Evolutionary conservation across 2,329 filamentous ascomycete genomes (phyloP).

Genomic region (Metarhizium brunneum): DNA sequence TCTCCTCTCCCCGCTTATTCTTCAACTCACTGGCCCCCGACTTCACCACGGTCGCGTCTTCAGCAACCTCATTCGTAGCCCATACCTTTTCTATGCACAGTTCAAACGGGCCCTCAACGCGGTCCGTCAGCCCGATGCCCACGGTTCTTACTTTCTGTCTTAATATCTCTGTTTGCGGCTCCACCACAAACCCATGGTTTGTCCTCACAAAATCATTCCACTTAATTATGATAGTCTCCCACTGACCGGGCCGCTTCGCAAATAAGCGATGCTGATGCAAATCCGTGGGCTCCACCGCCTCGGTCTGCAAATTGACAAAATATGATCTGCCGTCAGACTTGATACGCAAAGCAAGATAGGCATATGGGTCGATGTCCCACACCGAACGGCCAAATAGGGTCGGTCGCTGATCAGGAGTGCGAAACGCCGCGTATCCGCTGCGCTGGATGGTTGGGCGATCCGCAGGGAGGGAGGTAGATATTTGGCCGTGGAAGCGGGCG

Average conservation of each 20-base stretch:
- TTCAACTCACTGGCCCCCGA: constrained; percentile 20
- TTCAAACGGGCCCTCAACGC: constrained; percentile 81
- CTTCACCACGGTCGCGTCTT: constrained; percentile 12
- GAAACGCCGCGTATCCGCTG: constrained; percentile 82
- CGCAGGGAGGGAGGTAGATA: constrained; percentile 74
- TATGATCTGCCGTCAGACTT: constrained; percentile 89
- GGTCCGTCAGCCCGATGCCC: constrained; percentile 81
- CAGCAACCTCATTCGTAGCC: constrained; percentile 61
- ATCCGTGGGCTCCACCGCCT: constrained; percentile 88
- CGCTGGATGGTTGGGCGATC: constrained; percentile 66
- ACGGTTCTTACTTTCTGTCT: constrained; percentile 77
- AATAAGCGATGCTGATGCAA: constrained; percentile 90
- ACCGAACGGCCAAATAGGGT: constrained; percentile 79
- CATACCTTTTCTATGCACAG: constrained; percentile 78
- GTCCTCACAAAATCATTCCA: constrained; percentile 93
- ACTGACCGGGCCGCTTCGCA: constrained; percentile 67
- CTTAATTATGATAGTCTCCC: constrained; percentile 90
- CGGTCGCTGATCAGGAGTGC: constrained; percentile 65
- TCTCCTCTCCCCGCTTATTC: constrained; percentile 27
- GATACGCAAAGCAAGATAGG: constrained; percentile 77
- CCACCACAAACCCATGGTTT: constrained; percentile 83
- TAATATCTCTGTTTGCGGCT: constrained; percentile 86
- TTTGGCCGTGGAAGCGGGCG: constrained; percentile 75
- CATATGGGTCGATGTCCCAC: constrained; percentile 86
- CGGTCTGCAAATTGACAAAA: constrained; percentile 91